These are phyloP conservation scores for Mortierella sp. DNA, from an alignment of 371 early-diverging fungal genomes.

Conservation along the genomic window DNA sequence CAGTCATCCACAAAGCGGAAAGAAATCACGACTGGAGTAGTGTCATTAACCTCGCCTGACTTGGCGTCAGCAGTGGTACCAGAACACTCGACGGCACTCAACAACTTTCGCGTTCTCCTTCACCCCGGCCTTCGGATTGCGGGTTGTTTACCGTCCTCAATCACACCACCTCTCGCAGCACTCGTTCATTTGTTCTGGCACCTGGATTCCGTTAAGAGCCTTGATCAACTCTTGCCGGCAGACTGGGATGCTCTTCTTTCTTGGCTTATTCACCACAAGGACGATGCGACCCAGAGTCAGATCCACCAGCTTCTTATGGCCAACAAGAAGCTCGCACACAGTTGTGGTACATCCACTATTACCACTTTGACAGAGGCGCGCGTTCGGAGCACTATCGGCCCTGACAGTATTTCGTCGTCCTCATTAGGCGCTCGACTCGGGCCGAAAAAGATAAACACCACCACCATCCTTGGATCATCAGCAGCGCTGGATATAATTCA, in stretches of 20 bases:
- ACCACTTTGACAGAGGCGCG: conserved; percentile 24
- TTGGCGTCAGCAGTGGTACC: neutral
- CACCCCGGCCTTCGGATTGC: conserved; percentile 19
- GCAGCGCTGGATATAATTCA: conserved; percentile 15
- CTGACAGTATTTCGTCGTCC: neutral
- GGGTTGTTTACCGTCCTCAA: conserved; percentile 33
- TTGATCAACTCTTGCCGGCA: conserved; percentile 13
- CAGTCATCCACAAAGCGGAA: neutral
- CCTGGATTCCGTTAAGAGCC: conserved; percentile 7
- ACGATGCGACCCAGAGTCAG: conserved; percentile 16
- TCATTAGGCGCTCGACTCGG: neutral
- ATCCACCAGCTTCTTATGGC: conserved; percentile 18
- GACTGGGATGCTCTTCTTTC: conserved; percentile 42
- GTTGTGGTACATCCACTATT: conserved; percentile 15
- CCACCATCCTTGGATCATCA: neutral
- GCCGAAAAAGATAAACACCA: neutral
- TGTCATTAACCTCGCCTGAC: neutral
- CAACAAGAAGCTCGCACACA: neutral
- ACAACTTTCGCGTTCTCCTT: conserved; percentile 33
- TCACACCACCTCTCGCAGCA: conserved; percentile 38
- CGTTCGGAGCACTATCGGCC: neutral
- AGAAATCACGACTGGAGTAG: neutral
- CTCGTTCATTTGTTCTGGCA: conserved; percentile 17
- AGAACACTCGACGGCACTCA: neutral
- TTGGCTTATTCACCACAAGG: conserved; percentile 37